These are phyloP conservation scores for Myxozyma kluyveri DNA, from an alignment of 805 yeast genomes.

Conservation along the genomic window DNA sequence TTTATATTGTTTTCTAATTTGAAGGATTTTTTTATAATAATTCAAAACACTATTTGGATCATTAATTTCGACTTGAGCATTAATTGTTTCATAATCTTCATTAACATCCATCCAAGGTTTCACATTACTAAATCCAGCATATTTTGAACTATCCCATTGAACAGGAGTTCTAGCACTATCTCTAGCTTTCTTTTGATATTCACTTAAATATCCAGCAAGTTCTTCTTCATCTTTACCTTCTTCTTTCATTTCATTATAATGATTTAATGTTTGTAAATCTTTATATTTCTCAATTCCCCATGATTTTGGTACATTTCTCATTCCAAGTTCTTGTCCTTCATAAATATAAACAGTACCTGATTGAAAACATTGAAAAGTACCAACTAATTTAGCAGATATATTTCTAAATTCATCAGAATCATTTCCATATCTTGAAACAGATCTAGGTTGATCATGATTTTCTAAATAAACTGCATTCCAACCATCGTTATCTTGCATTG, in stretches of 20 bases:
- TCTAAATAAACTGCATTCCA: constrained; percentile 58
- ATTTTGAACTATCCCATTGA: constrained; percentile 47
- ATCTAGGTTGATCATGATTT: constrained; percentile 60
- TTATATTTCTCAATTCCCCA: constrained; percentile 52
- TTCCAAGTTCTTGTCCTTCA: constrained; percentile 57
- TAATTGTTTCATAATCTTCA: constrained; percentile 49
- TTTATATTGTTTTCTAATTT: constrained; percentile 45
- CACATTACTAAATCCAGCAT: constrained; percentile 34
- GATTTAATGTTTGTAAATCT: constrained; percentile 50
- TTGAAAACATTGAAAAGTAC: constrained; percentile 46
- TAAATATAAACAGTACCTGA: constrained; percentile 57
- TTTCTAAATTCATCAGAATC: constrained; percentile 40
- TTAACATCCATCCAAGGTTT: constrained; percentile 52
- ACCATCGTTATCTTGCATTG: constrained; percentile 51
- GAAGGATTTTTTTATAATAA: constrained; percentile 47
- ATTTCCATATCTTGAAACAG: constrained; percentile 52
- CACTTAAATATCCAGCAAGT: neutral
- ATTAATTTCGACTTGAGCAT: constrained; percentile 46
- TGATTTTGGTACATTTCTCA: constrained; percentile 29
- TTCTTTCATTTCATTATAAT: constrained; percentile 34
- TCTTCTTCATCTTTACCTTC: constrained; percentile 2
- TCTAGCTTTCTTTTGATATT: constrained; percentile 44
- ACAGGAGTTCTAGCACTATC: constrained; percentile 56
- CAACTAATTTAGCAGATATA: constrained; percentile 49
- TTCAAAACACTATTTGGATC: constrained; percentile 48